Evolutionary conservation across 352 stramenopile species (phyloP).

Genomic region (Globisporangium parvum): DNA sequence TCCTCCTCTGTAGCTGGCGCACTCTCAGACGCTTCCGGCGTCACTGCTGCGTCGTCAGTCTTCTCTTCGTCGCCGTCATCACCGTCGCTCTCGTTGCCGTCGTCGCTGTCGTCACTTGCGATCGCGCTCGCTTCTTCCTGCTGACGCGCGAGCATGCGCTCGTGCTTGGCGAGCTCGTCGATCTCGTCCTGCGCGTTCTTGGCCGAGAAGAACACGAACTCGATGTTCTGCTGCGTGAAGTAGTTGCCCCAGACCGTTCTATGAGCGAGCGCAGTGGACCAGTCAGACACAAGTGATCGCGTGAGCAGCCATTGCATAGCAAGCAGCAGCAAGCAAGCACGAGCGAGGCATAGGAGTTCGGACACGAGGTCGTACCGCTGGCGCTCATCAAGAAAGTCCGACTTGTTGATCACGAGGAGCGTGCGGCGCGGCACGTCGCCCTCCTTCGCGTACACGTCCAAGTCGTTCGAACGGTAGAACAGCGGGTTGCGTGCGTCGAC

Average conservation of each 20-base stretch:
- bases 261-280: background rate
- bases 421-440: slow-evolving; percentile 85
- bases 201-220: slow-evolving; percentile 98
- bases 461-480: slow-evolving; percentile 96
- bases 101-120: slow-evolving; percentile 21
- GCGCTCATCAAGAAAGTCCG: slow-evolving; percentile 93
- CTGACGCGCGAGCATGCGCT: slow-evolving; percentile 25
- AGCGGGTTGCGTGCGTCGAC: slow-evolving; percentile 98
- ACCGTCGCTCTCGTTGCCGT: slow-evolving; percentile 9
- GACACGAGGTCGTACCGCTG: slow-evolving; percentile 63
- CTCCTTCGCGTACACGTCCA: slow-evolving; percentile 94
- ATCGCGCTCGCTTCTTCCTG: slow-evolving; percentile 19
- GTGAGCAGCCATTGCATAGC: background rate
- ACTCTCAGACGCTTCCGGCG: slow-evolving; percentile 7
- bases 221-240: slow-evolving; percentile 88
- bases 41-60: background rate
- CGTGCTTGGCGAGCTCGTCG: slow-evolving; percentile 68
- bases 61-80: background rate
- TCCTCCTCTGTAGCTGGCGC: slow-evolving; percentile 4
- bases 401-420: slow-evolving; percentile 99
- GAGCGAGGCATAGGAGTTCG: background rate
- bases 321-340: background rate
- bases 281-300: background rate
- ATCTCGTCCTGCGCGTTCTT: slow-evolving; percentile 92
- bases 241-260: slow-evolving; percentile 92